Base-by-base conservation (phyloP, 495 filamentous ascomycete genomes). In the Hypoxylon crocopeplum region DNA sequence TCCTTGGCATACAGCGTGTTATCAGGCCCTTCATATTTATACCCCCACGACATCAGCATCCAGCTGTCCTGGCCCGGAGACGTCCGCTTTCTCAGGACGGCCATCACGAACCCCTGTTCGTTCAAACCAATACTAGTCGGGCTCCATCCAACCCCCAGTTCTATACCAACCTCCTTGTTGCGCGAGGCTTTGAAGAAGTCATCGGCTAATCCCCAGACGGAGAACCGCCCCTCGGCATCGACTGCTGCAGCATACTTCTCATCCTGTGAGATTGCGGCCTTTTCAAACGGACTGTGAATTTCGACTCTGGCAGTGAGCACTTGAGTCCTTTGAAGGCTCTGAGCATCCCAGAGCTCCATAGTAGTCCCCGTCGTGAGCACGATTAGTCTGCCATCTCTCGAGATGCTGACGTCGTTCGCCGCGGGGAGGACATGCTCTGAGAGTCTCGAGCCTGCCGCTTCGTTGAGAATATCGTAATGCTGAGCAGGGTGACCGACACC, bases 301-400 rank as follows among this genome's bases (percentile, higher is more conserved):
- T 32, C 10, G 21, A 48, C 19, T 12, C 21, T n/a, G 0, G 44
- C 2, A 1, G 4, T 15, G 30, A 48, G 30, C 4, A 48, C 19
- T 21, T 10, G 33, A 21, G n/a, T 17, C 12, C 19, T 36, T 12
- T 48, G 44, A 5, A 34, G 34, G n/a, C 11, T 48, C 17, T 13
- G 44, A 3, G 44, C 17, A 16, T 48, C 44, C 44, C 44, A 48
- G 13, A 48, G 17, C 29, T 48, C 44, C 7, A 36, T 29, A n/a
- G 30, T 24, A 13, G 44, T 24, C 12, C 10, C 44, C 10, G 44
- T 48, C 29, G 44, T 7, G 29, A 48, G 12, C 16, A 20, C 44
- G 4, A 34, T n/a, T 21, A 36, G 1, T 3, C 20, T 24, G 15
- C 44, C 12, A 16, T 48, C 44, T 24, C 29, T 36, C 1, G 44